These are phyloP conservation scores for Halenospora varia DNA, from an alignment of 495 filamentous ascomycete genomes.

Conservation along the genomic window DNA sequence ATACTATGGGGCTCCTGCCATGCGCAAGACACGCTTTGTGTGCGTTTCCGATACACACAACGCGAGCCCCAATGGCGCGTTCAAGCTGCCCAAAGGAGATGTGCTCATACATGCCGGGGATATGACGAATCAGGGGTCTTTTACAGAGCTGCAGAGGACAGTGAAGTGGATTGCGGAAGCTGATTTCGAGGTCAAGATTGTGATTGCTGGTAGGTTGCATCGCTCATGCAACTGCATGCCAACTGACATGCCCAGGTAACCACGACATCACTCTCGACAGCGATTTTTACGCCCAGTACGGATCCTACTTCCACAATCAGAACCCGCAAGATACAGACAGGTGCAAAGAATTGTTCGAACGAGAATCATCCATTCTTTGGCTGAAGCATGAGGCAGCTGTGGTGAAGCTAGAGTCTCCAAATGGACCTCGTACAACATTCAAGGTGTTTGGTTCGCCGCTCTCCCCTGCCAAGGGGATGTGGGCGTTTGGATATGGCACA, in stretches of 20 bases:
- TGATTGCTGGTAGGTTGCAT: conserved; percentile 65
- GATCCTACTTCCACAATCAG: conserved; percentile 54
- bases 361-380: conserved; percentile 56
- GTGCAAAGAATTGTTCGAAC: conserved; percentile 52
- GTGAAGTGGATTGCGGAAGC: conserved; percentile 77
- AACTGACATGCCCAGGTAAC: conserved; percentile 51
- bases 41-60: conserved; percentile 94
- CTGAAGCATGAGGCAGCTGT: conserved; percentile 58
- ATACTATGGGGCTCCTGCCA: conserved; percentile 3
- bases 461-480: conserved; percentile 56
- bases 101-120: conserved; percentile 91
- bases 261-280: conserved; percentile 74
- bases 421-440: conserved; percentile 62
- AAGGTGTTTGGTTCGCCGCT: conserved; percentile 75
- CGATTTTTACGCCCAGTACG: conserved; percentile 55
- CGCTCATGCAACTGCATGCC: not conserved
- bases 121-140: conserved; percentile 75
- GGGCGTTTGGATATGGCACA: conserved; percentile 68
- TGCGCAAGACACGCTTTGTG: conserved; percentile 45
- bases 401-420: conserved; percentile 50
- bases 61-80: conserved; percentile 39
- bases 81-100: conserved; percentile 73
- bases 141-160: conserved; percentile 60
- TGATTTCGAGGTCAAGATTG: conserved; percentile 77
- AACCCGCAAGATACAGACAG: conserved; percentile 49